Percentiles rank a stretch among this genome's conserved stretches.
Conservation (phyloP, 1,284 basidiomycete genomes). For the Sanguinoderma infundibulare region DNA sequence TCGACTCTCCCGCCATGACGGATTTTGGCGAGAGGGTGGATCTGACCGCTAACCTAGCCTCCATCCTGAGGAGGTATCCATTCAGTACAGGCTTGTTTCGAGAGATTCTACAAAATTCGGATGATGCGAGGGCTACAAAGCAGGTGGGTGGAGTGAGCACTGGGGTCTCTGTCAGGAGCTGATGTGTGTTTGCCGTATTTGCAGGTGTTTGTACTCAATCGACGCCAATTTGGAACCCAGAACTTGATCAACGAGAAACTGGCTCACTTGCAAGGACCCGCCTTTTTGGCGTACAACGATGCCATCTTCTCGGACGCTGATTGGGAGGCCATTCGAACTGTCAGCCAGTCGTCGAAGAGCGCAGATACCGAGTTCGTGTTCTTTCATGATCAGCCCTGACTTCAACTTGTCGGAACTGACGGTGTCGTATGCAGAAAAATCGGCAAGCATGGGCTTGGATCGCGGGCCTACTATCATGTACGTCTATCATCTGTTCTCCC, state of each 20-base stretch:
- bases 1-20: slow-evolving; percentile 8
- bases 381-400: background rate
- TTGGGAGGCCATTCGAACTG: slow-evolving; percentile 48
- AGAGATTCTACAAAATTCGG: slow-evolving; percentile 53
- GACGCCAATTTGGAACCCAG: slow-evolving; percentile 33
- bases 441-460: slow-evolving; percentile 57
- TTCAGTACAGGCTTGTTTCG: slow-evolving; percentile 47
- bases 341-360: slow-evolving; percentile 52
- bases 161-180: background rate
- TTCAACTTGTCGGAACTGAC: background rate
- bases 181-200: background rate
- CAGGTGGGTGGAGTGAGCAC: slow-evolving; percentile 24
- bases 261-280: slow-evolving; percentile 46
- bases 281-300: slow-evolving; percentile 52
- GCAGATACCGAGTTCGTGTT: slow-evolving; percentile 45
- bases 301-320: slow-evolving; percentile 44
- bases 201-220: slow-evolving; percentile 49
- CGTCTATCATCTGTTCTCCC: slow-evolving; percentile 25
- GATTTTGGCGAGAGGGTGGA: slow-evolving; percentile 24
- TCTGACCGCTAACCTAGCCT: slow-evolving; percentile 32
- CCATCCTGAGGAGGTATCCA: slow-evolving; percentile 47
- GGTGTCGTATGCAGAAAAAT: slow-evolving; percentile 45
- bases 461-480: slow-evolving; percentile 55
- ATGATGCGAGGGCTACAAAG: slow-evolving; percentile 42
- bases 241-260: slow-evolving; percentile 36